Percentiles rank a stretch among this genome's conserved stretches.
Evolutionary conservation across 306 rosid genomes (phyloP).

Genomic region (Oxytropis ochrocephala): DNA sequence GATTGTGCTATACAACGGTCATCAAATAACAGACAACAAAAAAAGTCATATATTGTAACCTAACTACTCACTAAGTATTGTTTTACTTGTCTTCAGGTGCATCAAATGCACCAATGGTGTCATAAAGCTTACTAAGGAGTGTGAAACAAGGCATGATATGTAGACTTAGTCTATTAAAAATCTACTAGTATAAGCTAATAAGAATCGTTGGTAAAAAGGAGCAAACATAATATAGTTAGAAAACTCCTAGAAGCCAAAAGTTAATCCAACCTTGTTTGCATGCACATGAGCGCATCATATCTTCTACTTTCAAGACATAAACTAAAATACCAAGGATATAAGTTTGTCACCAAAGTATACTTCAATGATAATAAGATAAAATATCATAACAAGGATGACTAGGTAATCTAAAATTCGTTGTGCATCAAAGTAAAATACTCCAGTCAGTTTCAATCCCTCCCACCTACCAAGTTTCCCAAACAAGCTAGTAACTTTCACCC

Average conservation of each 20-base stretch:
- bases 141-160: background rate
- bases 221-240: background rate
- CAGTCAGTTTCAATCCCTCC: background rate
- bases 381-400: background rate
- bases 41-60: background rate
- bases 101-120: background rate
- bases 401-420: background rate
- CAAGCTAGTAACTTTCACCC: background rate
- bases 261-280: background rate
- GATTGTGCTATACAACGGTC: background rate
- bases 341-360: background rate
- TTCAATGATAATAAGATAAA: constrained; percentile 3
- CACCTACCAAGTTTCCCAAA: background rate
- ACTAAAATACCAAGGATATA: constrained; percentile 2
- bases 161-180: background rate
- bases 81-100: background rate
- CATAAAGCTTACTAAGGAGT: background rate
- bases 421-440: background rate
- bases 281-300: background rate
- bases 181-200: too few relatives aligned
- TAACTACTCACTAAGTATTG: background rate
- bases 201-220: too few relatives aligned
- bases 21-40: background rate
- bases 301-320: background rate
- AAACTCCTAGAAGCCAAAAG: background rate